Evolutionary conservation across 1,284 basidiomycete genomes (phyloP), one percentile per base, ranked within the genome.

Genomic region (Malassezia yamatoensis): DNA sequence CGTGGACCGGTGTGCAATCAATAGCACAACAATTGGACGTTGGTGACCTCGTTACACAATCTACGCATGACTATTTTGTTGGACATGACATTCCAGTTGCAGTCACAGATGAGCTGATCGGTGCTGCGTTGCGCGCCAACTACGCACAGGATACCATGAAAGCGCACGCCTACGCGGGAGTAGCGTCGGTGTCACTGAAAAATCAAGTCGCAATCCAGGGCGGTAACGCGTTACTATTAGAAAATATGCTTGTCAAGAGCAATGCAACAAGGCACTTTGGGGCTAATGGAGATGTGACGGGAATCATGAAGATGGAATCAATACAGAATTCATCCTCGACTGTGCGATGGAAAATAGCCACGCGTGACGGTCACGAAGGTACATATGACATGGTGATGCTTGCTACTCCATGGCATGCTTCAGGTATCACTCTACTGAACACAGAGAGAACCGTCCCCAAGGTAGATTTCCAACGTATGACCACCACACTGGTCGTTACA

Each of bases 401-500:
- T 15, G 70, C 69, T 10, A 60, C 70, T 1, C 70, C 72, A 1
- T 74, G 71, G 68, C 67, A 68, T 45, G 59, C 60, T 20, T 51
- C 69, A 15, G 63, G 58, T 3, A 70, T 74, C 37, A 65, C 69
- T 18, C 55, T 74, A n/a, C 53, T 74, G 21, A 70, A 71, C 50
- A 68, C 72, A 6, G 51, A 60, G 4, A 48, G 79, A 16, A 77
- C 78, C 43, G 80, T 88, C 33, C 84, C 84, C 1, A 67, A 77
- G 18, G 84, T 86, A 62, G 81, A 83, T 12, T 96, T 93, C 69
- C 81, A 90, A 32, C 82, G 81, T 58, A 81, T 96, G 4, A 87
- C 94, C 71, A 90, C 94, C 48, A 94, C 93, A 7, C 80, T 93
- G 15, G 78, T 96, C 44, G 81, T 85, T 12, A 96, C 93, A 1